Percentiles rank a stretch among this genome's conserved stretches.
These are phyloP conservation scores for Cryptococcus jaspeensis DNA, from an alignment of 1,284 basidiomycete species.

Conservation along the genomic window DNA sequence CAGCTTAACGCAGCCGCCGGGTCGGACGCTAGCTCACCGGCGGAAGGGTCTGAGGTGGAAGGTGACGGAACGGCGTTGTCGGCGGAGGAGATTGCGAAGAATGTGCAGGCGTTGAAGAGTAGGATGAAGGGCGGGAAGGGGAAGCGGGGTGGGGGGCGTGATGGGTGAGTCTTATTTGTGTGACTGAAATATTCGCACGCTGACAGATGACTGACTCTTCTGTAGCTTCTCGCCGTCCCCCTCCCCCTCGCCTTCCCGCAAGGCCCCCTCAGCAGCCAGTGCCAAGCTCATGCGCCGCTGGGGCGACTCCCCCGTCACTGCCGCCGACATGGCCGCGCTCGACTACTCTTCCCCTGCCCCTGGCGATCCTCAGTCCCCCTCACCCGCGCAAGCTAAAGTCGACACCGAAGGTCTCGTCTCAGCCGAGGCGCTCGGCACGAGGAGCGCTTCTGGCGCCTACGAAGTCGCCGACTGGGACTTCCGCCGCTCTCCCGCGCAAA, in stretches of 20 bases:
- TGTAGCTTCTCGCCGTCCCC: slow-evolving; percentile 30
- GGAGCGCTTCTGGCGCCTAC: slow-evolving; percentile 80
- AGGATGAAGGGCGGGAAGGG: slow-evolving; percentile 55
- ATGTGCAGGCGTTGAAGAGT: slow-evolving; percentile 85
- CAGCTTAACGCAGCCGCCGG: too few relatives aligned
- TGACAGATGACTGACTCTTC: background rate
- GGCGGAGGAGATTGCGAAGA: slow-evolving; percentile 85
- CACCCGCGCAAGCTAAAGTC: slow-evolving; percentile 30
- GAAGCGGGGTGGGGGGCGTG: slow-evolving; percentile 56
- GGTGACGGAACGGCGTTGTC: slow-evolving; percentile 22
- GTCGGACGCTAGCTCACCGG: too few relatives aligned
- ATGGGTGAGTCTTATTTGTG: slow-evolving; percentile 26
- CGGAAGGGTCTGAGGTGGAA: too few relatives aligned
- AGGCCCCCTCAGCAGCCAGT: slow-evolving; percentile 51
- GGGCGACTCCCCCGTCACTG: slow-evolving; percentile 75
- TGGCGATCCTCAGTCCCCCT: slow-evolving; percentile 25
- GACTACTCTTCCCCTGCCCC: slow-evolving; percentile 67
- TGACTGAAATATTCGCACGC: background rate
- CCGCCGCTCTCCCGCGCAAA: slow-evolving; percentile 29
- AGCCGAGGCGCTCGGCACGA: slow-evolving; percentile 56
- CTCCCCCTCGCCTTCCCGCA: slow-evolving; percentile 30
- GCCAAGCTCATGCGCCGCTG: slow-evolving; percentile 85
- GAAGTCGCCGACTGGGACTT: slow-evolving; percentile 94
- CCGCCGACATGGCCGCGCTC: slow-evolving; percentile 81
- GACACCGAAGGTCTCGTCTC: slow-evolving; percentile 52